Conservation (phyloP, 2,329 filamentous ascomycete species). For the Ascochyta pisi region DNA sequence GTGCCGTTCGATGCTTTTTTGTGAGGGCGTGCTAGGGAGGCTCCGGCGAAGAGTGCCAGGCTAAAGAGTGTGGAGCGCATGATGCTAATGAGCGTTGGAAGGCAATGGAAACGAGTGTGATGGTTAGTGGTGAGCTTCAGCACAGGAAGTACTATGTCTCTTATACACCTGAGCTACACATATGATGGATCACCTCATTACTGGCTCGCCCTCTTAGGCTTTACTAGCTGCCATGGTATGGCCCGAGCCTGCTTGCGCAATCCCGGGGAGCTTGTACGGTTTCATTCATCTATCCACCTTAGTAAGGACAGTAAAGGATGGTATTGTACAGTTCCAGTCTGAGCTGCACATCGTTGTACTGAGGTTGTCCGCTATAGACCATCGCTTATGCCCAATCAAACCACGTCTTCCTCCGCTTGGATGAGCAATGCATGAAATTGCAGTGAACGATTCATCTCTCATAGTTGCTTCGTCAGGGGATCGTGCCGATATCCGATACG, state of each 20-base stretch:
- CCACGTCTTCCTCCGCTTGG: too few species aligned
- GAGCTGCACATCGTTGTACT: too few species aligned
- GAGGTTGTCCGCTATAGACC: too few species aligned
- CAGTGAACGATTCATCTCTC: too few species aligned
- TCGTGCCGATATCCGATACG: too few species aligned
- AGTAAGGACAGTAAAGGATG: neutral
- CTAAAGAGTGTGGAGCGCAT: slow-evolving; percentile 9
- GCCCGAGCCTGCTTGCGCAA: neutral
- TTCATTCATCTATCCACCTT: neutral
- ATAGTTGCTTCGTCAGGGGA: too few species aligned
- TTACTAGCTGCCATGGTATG: neutral
- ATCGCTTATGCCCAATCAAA: too few species aligned
- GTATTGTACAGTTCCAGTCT: neutral
- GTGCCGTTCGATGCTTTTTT: neutral
- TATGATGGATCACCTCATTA: neutral
- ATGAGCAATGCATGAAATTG: too few species aligned
- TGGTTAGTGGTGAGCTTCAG: neutral
- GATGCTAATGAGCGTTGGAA: neutral
- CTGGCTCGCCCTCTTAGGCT: slow-evolving; percentile 1
- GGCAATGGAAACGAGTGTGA: neutral
- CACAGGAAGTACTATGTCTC: neutral
- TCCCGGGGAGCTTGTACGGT: neutral
- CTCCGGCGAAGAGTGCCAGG: neutral
- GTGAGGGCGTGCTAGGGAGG: neutral
- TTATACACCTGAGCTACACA: neutral